Evolutionary conservation across 2,329 filamentous ascomycete species (phyloP).

Genomic region (Fusarium nygamai): DNA sequence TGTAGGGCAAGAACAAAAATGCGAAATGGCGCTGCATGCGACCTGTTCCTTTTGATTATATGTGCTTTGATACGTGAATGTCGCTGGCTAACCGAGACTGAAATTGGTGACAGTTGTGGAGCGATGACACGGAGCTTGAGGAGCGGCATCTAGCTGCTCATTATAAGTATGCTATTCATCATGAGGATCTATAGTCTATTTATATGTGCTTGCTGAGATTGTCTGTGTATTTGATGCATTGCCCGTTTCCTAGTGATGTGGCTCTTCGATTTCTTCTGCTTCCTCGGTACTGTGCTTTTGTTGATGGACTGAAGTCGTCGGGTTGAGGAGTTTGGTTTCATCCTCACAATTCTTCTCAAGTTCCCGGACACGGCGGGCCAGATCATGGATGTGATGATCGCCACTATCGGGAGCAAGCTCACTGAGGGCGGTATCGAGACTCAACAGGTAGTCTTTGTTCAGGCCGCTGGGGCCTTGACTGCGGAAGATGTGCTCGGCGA

Average conservation of each 20-base stretch:
- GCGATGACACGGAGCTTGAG: not conserved
- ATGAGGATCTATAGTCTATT: not conserved
- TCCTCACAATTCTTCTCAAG: constrained; percentile 53
- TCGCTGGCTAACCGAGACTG: not conserved
- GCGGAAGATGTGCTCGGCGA: constrained; percentile 83
- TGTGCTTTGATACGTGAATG: not conserved
- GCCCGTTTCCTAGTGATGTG: not conserved
- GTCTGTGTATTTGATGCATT: not conserved
- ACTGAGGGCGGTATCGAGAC: constrained; percentile 78
- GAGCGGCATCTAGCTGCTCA: constrained; percentile 1
- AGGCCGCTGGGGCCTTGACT: constrained; percentile 86
- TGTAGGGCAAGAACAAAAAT: constrained; percentile 17
- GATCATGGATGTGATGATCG: constrained; percentile 85
- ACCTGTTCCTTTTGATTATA: constrained; percentile 4
- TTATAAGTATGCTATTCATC: not conserved
- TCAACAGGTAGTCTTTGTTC: constrained; percentile 89
- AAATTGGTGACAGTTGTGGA: not conserved
- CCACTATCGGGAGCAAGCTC: constrained; percentile 78
- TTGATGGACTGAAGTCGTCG: constrained; percentile 28
- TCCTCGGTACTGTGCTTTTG: constrained; percentile 41
- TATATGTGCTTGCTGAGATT: not conserved
- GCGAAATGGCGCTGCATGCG: constrained; percentile 28
- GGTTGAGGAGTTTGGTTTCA: constrained; percentile 12
- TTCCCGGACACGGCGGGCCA: constrained; percentile 76
- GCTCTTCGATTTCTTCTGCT: constrained; percentile 45